A percentile compares a stretch with the other conserved stretches of the same genome.
These are phyloP conservation scores for Eucalyptus curtisii DNA, from an alignment of 345 rosid species.

Conservation along the genomic window DNA sequence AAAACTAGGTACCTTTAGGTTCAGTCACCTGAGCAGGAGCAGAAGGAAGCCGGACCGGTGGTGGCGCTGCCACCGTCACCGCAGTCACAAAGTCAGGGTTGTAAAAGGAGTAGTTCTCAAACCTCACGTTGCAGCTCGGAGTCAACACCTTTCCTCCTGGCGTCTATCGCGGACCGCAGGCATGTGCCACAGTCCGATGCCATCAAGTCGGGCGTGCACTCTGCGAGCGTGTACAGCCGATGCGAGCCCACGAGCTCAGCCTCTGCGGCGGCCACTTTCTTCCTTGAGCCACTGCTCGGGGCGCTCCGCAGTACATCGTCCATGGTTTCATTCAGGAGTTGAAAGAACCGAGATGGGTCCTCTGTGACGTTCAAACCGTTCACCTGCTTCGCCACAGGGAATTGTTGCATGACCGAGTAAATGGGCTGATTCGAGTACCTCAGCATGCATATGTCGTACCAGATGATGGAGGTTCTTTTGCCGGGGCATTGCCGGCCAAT, in stretches of 20 bases:
- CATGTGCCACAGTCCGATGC: background rate
- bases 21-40: background rate
- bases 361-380: background rate
- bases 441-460: background rate
- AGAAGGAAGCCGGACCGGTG: background rate
- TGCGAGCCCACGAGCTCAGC: background rate
- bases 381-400: background rate
- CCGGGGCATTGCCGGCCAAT: background rate
- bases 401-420: background rate
- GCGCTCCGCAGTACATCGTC: background rate
- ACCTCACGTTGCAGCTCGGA: constrained; percentile 22
- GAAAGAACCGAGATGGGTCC: background rate
- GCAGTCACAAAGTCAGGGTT: background rate
- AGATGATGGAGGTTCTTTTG: background rate
- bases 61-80: background rate
- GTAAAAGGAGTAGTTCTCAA: constrained; percentile 5
- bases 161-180: background rate
- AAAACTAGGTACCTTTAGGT: background rate
- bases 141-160: constrained; percentile 1
- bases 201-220: background rate
- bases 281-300: background rate
- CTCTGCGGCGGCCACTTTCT: background rate
- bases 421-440: background rate
- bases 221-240: background rate
- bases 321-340: background rate